Percentiles rank a stretch among this genome's conserved stretches.
Conservation (phyloP, 352 stramenopile genomes). For the Phytophthora ohioensis region DNA sequence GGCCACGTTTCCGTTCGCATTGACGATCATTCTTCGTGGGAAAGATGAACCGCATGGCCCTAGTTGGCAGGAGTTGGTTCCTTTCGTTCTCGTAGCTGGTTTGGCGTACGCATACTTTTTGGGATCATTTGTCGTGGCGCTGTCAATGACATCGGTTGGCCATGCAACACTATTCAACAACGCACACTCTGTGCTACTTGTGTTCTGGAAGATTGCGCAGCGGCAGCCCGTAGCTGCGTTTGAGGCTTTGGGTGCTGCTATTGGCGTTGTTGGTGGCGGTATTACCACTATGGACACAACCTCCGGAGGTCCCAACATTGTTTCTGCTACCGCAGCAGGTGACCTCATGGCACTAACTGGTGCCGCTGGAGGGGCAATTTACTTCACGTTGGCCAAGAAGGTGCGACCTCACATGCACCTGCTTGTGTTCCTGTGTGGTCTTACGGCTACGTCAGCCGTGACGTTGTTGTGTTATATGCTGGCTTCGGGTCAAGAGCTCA, state of each 20-base stretch:
- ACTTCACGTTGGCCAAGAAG: conserved; percentile 84
- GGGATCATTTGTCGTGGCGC: conserved; percentile 72
- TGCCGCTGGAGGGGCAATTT: conserved; percentile 73
- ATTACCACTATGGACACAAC: conserved; percentile 76
- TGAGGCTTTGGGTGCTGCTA: conserved; percentile 70
- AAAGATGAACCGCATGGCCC: conserved; percentile 36
- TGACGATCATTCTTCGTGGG: conserved; percentile 50
- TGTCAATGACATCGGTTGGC: conserved; percentile 78
- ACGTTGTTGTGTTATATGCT: conserved; percentile 75
- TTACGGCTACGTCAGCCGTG: conserved; percentile 63
- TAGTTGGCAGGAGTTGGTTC: conserved; percentile 43
- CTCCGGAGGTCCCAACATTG: conserved; percentile 45
- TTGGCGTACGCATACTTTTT: conserved; percentile 78
- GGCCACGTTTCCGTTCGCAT: conserved; percentile 57
- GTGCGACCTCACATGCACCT: conserved; percentile 76
- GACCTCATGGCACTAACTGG: conserved; percentile 78
- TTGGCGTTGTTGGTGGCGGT: conserved; percentile 76
- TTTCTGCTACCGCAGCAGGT: conserved; percentile 58
- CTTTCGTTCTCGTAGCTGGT: conserved; percentile 57
- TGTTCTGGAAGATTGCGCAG: conserved; percentile 73
- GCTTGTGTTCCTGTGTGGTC: conserved; percentile 70
- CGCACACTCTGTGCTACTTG: conserved; percentile 79
- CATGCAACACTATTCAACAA: conserved; percentile 90
- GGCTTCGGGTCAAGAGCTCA: conserved; percentile 59
- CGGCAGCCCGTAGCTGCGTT: conserved; percentile 66